Conservation (phyloP, 441 rosid genomes). For the Arabidopsis hybrid region DNA sequence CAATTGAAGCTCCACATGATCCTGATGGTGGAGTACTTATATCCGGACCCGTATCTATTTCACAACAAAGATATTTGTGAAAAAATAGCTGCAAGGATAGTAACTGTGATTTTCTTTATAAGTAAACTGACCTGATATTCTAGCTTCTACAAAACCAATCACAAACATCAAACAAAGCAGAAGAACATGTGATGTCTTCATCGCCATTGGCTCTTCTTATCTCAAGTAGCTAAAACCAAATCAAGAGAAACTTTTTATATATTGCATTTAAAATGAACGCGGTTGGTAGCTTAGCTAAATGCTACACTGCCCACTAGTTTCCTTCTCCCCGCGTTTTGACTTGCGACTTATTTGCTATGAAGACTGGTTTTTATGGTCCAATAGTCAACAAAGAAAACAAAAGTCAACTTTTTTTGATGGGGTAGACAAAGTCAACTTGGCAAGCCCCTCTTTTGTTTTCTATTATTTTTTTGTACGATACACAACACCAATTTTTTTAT, state of each 20-base stretch:
- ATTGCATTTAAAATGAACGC: background rate
- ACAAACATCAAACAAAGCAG: slow-evolving; percentile 24
- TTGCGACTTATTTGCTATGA: slow-evolving; percentile 23
- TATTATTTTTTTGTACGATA: no score
- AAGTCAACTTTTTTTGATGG: no score
- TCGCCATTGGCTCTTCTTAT: slow-evolving; percentile 21
- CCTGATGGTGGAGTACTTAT: slow-evolving; percentile 36
- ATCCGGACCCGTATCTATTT: background rate
- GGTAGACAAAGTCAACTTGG: no score
- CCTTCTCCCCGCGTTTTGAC: no score
- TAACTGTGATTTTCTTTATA: background rate
- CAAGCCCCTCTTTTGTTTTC: no score
- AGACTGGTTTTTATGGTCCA: no score
- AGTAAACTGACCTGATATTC: slow-evolving; percentile 14
- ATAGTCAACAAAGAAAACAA: no score
- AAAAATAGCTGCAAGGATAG: background rate
- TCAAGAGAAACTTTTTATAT: background rate
- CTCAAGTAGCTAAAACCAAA: background rate
- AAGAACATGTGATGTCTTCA: slow-evolving; percentile 18
- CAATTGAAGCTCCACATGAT: slow-evolving; percentile 34
- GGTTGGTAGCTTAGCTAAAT: background rate
- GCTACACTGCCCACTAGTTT: background rate
- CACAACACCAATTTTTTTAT: no score
- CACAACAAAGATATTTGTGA: no score
- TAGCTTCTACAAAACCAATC: slow-evolving; percentile 20